A percentile compares a stretch with the other conserved stretches of the same genome.
These are phyloP conservation scores for Gossypium arboreum DNA, from an alignment of 345 rosid genomes.

Conservation along the genomic window DNA sequence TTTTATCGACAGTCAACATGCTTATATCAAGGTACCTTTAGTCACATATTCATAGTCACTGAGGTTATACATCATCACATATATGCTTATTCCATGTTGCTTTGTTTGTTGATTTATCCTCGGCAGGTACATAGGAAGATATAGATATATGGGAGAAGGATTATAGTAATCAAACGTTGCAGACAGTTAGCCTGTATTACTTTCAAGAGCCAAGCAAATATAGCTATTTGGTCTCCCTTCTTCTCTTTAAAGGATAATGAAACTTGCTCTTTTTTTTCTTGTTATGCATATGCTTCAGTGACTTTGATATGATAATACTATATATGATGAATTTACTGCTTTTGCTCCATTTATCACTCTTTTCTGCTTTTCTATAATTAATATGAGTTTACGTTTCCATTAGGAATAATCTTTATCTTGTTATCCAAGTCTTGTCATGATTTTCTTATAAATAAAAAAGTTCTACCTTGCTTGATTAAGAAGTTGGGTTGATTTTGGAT, in stretches of 20 bases:
- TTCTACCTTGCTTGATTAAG: no score
- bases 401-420: not conserved
- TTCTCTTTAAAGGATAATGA: constrained; percentile 12
- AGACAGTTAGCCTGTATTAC: constrained; percentile 21
- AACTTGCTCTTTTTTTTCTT: constrained; percentile 9
- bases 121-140: constrained; percentile 35
- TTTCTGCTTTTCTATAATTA: not conserved
- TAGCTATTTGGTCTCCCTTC: constrained; percentile 5
- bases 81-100: not conserved
- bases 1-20: constrained; percentile 13
- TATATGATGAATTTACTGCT: not conserved
- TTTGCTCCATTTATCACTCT: not conserved
- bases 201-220: constrained; percentile 22
- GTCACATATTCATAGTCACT: not conserved
- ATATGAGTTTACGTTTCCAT: not conserved
- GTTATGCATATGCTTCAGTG: constrained; percentile 5
- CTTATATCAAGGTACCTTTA: constrained; percentile 18
- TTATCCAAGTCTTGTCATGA: not conserved
- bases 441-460: not conserved
- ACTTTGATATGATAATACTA: not conserved
- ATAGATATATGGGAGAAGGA: constrained; percentile 15
- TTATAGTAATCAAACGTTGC: constrained; percentile 17
- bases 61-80: not conserved
- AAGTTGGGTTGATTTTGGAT: no score
- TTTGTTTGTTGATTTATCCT: not conserved